These are phyloP conservation scores for Leishmania major DNA, from an alignment of 208 protist genomes.

Conservation along the genomic window DNA sequence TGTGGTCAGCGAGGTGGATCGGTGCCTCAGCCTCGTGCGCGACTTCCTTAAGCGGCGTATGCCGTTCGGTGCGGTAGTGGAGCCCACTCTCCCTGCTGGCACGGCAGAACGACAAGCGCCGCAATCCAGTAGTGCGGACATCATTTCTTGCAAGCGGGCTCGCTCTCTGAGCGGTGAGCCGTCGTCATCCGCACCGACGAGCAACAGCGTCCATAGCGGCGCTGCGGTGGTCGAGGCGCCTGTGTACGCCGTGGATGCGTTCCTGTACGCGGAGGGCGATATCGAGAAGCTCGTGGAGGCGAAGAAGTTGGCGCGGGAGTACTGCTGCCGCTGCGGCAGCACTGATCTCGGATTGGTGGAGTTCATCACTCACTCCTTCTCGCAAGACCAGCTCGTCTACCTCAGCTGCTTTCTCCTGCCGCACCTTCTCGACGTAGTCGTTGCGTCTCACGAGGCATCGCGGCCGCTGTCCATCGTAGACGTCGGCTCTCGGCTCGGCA, in stretches of 20 bases:
- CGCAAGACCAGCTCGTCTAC: slow-evolving; percentile 79
- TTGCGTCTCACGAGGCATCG: neutral
- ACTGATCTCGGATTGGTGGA: slow-evolving; percentile 55
- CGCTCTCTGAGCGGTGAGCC: slow-evolving; percentile 1
- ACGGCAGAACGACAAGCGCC: neutral
- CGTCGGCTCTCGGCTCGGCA: slow-evolving; percentile 81
- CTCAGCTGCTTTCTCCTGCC: slow-evolving; percentile 69
- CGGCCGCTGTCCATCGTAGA: slow-evolving; percentile 42
- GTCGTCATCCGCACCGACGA: neutral
- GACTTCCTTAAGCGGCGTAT: slow-evolving; percentile 44
- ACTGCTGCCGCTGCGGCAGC: slow-evolving; percentile 70
- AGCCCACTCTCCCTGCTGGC: slow-evolving; percentile 35
- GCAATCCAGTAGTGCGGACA: neutral
- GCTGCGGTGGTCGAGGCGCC: slow-evolving; percentile 16
- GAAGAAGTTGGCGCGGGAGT: slow-evolving; percentile 55
- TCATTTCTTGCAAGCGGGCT: slow-evolving; percentile 14
- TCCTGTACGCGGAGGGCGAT: slow-evolving; percentile 74
- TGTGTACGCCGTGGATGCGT: slow-evolving; percentile 75
- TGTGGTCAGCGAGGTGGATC: slow-evolving; percentile 51
- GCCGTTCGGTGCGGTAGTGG: slow-evolving; percentile 46
- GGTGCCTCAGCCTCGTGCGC: slow-evolving; percentile 48
- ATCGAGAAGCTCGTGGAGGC: slow-evolving; percentile 59
- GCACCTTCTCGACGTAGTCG: slow-evolving; percentile 15
- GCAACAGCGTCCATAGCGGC: neutral
- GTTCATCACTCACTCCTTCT: slow-evolving; percentile 89